Conservation (phyloP, 202 grass and related monocot species). For the Zoysia matrella region DNA sequence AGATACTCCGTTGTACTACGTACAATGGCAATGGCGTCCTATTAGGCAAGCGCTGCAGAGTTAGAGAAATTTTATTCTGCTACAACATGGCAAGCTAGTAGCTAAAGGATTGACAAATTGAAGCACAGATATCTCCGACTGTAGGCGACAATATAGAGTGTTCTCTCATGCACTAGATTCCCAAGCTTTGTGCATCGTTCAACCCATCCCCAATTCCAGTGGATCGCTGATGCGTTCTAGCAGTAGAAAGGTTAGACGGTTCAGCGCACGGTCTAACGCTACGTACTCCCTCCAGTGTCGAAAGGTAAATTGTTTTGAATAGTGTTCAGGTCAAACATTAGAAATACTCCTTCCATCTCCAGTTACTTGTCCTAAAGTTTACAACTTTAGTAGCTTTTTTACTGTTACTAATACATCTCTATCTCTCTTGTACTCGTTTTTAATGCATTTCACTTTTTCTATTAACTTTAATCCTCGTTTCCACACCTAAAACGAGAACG, state of each 20-base stretch:
- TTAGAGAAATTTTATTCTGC: conserved; percentile 10
- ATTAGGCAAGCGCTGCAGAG: conserved; percentile 37
- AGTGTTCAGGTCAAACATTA: too few species aligned
- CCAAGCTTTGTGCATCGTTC: conserved; percentile 24
- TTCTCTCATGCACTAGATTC: conserved; percentile 54
- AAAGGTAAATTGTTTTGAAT: too few species aligned
- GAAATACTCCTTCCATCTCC: too few species aligned
- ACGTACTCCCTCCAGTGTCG: too few species aligned
- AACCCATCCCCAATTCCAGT: conserved; percentile 1
- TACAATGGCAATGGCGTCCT: conserved; percentile 40
- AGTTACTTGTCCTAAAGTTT: too few species aligned
- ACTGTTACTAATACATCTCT: too few species aligned
- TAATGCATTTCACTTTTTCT: too few species aligned
- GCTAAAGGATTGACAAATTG: conserved; percentile 8
- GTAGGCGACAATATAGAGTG: conserved; percentile 42
- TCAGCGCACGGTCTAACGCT: conserved; percentile 40
- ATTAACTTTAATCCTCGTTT: not conserved
- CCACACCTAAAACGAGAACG: too few species aligned
- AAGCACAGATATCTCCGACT: conserved; percentile 15
- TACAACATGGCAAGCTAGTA: conserved; percentile 1
- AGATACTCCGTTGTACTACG: not conserved
- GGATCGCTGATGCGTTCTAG: not conserved
- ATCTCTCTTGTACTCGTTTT: too few species aligned
- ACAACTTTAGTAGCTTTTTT: too few species aligned
- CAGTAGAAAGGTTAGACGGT: not conserved